These are phyloP conservation scores for Nitzschia palea DNA, from an alignment of 108 stramenopile species.

Conservation along the genomic window DNA sequence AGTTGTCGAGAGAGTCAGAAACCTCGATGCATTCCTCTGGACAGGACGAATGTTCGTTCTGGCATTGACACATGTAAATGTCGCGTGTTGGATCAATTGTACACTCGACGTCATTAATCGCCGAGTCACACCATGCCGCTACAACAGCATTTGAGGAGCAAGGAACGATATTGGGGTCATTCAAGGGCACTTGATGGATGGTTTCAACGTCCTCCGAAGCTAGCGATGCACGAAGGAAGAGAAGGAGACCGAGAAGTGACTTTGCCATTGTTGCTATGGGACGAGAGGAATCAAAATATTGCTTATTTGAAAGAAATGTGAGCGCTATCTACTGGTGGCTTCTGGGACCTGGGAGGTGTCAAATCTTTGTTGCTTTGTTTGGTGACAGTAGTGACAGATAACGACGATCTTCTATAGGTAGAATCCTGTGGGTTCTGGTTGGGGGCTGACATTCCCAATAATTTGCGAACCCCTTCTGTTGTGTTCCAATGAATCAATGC, in stretches of 20 bases:
- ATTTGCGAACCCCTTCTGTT: no score
- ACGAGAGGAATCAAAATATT: no score
- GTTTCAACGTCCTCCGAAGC: not conserved
- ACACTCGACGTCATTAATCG: slow-evolving; percentile 8
- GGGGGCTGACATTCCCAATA: no score
- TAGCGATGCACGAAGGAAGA: not conserved
- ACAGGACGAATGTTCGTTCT: slow-evolving; percentile 17
- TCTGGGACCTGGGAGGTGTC: no score
- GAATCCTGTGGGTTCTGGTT: no score
- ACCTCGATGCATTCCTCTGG: slow-evolving; percentile 31
- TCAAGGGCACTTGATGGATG: not conserved
- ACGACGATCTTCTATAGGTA: no score
- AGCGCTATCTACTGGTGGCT: no score
- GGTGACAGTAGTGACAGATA: no score
- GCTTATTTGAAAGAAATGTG: no score
- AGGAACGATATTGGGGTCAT: not conserved
- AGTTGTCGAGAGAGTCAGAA: not conserved
- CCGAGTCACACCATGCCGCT: slow-evolving; percentile 22
- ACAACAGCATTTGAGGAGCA: slow-evolving; percentile 26
- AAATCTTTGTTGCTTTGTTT: no score
- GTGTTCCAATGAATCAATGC: no score
- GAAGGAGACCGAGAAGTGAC: not conserved
- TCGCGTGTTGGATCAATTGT: slow-evolving; percentile 7
- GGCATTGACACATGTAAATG: slow-evolving; percentile 27
- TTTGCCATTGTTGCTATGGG: no score